These are phyloP conservation scores for Wickerhamomyces canadensis DNA, from an alignment of 805 yeast genomes.

Conservation along the genomic window DNA sequence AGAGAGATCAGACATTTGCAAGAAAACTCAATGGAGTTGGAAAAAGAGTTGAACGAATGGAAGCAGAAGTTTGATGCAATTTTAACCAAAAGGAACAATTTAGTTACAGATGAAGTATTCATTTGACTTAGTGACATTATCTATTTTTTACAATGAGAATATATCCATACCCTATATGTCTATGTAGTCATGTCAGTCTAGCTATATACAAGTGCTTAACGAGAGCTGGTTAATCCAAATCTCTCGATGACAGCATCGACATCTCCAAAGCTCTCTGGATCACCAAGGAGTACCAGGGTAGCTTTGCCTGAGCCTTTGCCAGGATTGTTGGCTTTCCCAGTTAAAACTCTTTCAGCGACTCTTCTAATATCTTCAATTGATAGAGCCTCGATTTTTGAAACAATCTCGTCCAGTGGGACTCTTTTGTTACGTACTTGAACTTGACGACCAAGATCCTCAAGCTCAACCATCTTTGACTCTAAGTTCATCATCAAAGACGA, in stretches of 20 bases:
- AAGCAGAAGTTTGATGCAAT: conserved; percentile 32
- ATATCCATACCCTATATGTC: background rate
- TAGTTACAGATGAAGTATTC: conserved; percentile 22
- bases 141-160: too few relatives aligned
- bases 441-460: conserved; percentile 95
- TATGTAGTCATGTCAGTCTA: background rate
- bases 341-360: conserved; percentile 71
- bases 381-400: conserved; percentile 63
- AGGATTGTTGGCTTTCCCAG: conserved; percentile 47
- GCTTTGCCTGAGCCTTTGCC: conserved; percentile 60
- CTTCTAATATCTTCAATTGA: conserved; percentile 61
- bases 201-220: conserved; percentile 33
- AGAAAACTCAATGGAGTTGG: conserved; percentile 46
- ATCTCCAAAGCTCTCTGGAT: conserved; percentile 81
- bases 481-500: conserved; percentile 87
- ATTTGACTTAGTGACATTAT: conserved; percentile 9
- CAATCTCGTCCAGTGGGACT: conserved; percentile 77
- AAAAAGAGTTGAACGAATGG: conserved; percentile 55
- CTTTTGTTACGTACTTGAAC: conserved; percentile 77
- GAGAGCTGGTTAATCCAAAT: conserved; percentile 48
- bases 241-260: conserved; percentile 55
- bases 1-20: conserved; percentile 53
- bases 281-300: conserved; percentile 88
- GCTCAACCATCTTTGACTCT: conserved; percentile 87
- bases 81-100: conserved; percentile 14